A percentile compares a stretch with the other conserved stretches of the same genome.
These are phyloP conservation scores for Nepenthes alata DNA, from an alignment of 179 eudicot species.

Conservation along the genomic window DNA sequence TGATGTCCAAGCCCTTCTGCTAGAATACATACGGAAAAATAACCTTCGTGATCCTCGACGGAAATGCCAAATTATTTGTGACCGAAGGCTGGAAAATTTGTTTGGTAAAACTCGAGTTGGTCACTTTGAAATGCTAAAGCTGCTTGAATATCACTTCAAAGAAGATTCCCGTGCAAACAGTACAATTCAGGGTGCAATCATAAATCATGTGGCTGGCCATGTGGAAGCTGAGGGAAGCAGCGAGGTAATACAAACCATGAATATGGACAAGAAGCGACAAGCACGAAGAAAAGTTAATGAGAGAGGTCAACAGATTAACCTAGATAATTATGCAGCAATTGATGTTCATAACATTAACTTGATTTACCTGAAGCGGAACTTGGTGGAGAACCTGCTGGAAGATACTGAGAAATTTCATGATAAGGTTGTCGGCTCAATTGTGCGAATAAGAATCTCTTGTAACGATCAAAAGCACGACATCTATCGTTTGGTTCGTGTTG, in stretches of 20 bases:
- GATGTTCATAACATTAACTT: constrained; percentile 76
- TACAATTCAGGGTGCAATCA: constrained; percentile 54
- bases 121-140: constrained; percentile 95
- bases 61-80: constrained; percentile 7
- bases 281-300: constrained; percentile 48
- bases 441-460: constrained; percentile 80
- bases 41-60: constrained; percentile 41
- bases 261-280: constrained; percentile 58
- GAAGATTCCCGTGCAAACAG: constrained; percentile 67
- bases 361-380: constrained; percentile 63
- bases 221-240: constrained; percentile 38
- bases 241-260: constrained; percentile 26
- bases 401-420: constrained; percentile 60
- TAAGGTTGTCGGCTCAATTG: constrained; percentile 80
- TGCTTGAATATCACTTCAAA: constrained; percentile 88
- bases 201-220: constrained; percentile 30
- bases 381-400: constrained; percentile 69
- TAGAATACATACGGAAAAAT: constrained; percentile 22
- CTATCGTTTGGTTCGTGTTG: constrained; percentile 88
- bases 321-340: constrained; percentile 88
- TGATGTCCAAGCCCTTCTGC: constrained; percentile 5
- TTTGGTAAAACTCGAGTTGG: constrained; percentile 91
- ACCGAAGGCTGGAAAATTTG: constrained; percentile 35
- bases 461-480: constrained; percentile 81
- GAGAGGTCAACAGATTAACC: constrained; percentile 41